These are phyloP conservation scores for Theileria sp. DNA, from an alignment of 169 alveolate species.

Conservation along the genomic window DNA sequence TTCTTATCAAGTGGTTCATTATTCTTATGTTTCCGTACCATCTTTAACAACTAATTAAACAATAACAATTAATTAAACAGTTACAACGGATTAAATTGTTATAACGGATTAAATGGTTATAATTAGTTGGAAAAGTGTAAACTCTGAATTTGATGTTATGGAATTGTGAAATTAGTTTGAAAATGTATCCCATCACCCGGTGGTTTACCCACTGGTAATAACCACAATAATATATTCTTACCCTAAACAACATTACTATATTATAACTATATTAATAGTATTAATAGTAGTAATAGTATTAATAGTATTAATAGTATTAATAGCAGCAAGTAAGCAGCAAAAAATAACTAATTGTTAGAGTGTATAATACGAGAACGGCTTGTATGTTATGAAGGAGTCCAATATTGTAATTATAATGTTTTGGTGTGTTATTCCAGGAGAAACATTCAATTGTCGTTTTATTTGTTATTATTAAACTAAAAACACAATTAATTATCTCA, in stretches of 20 bases:
- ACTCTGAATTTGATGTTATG: too few species aligned
- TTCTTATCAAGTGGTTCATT: conserved; percentile 21
- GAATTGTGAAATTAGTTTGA: conserved; percentile 16
- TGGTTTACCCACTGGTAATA: conserved; percentile 53
- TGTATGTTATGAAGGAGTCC: conserved; percentile 42
- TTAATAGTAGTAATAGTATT: too few species aligned
- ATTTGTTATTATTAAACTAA: conserved; percentile 38
- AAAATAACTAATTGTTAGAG: too few species aligned
- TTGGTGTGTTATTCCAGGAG: conserved; percentile 26
- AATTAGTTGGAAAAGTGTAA: too few species aligned
- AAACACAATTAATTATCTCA: too few species aligned
- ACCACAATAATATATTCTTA: conserved; percentile 36
- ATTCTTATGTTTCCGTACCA: background rate
- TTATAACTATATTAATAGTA: too few species aligned
- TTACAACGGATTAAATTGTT: too few species aligned
- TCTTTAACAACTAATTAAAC: background rate
- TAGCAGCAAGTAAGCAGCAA: too few species aligned
- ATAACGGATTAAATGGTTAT: too few species aligned
- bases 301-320: too few species aligned
- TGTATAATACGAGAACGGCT: conserved; percentile 35
- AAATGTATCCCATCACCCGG: conserved; percentile 54
- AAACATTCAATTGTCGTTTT: conserved; percentile 63
- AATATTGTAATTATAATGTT: conserved; percentile 41
- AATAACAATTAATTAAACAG: too few species aligned
- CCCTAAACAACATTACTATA: too few species aligned